Percentiles rank a stretch among this genome's conserved stretches.
Evolutionary conservation across 2,329 filamentous ascomycete species (phyloP).

Genomic region (Biscogniauxia marginata): DNA sequence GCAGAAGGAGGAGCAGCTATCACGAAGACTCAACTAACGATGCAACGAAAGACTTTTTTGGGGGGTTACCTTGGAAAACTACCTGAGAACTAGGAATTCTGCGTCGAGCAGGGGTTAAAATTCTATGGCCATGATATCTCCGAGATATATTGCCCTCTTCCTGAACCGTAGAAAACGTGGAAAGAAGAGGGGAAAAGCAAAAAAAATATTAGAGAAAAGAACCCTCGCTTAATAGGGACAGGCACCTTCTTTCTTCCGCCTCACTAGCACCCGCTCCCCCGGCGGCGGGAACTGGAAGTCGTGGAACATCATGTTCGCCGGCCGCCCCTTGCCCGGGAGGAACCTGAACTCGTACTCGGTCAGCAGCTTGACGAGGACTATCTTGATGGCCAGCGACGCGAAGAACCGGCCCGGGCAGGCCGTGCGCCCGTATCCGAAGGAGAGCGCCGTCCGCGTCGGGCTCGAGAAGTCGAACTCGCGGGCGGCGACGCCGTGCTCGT

Average conservation of each 20-base stretch:
- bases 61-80: too few species aligned
- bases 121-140: too few species aligned
- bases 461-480: slow-evolving; percentile 16
- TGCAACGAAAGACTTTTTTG: too few species aligned
- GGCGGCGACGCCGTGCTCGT: background rate
- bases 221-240: slow-evolving; percentile 1
- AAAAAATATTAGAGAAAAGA: background rate
- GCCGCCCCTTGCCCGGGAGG: slow-evolving; percentile 16
- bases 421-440: slow-evolving; percentile 37
- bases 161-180: too few species aligned
- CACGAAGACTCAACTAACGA: too few species aligned
- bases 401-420: slow-evolving; percentile 36
- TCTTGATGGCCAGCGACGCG: slow-evolving; percentile 31
- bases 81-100: too few species aligned
- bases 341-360: slow-evolving; percentile 30
- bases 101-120: too few species aligned
- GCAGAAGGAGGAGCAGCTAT: background rate
- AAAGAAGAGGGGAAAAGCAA: background rate
- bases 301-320: slow-evolving; percentile 18
- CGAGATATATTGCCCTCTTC: too few species aligned
- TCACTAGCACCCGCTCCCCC: slow-evolving; percentile 7
- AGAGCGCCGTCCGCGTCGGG: slow-evolving; percentile 29
- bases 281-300: slow-evolving; percentile 26
- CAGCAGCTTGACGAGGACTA: slow-evolving; percentile 27
- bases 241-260: background rate